Evolutionary conservation across 2,329 filamentous ascomycete species (phyloP).

Genomic region (Lachnellula cervina): DNA sequence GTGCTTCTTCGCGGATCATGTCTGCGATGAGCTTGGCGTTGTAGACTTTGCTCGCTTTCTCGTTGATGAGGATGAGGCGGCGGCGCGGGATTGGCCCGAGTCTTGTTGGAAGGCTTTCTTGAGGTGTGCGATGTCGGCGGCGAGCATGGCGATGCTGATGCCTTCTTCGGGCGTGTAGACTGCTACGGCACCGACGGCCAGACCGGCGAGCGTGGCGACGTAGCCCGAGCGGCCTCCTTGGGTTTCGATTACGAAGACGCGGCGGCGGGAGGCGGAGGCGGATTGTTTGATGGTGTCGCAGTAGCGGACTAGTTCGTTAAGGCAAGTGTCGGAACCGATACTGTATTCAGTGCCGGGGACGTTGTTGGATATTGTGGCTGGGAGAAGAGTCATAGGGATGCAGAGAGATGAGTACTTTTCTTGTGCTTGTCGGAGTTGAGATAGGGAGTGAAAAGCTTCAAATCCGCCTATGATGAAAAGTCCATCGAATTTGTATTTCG

Average conservation of each 20-base stretch:
- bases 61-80: slow-evolving; percentile 93
- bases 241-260: slow-evolving; percentile 97
- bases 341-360: slow-evolving; percentile 97
- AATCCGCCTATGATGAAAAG: slow-evolving; percentile 93
- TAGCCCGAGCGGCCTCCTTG: slow-evolving; percentile 95
- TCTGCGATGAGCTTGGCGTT: slow-evolving; percentile 88
- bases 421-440: slow-evolving; percentile 77
- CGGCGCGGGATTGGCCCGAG: slow-evolving; percentile 81
- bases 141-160: slow-evolving; percentile 88
- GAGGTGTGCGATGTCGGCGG: slow-evolving; percentile 82
- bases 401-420: slow-evolving; percentile 77
- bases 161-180: slow-evolving; percentile 98
- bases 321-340: slow-evolving; percentile 89
- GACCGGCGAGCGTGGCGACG: slow-evolving; percentile 81
- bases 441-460: slow-evolving; percentile 90
- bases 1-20: slow-evolving; percentile 91
- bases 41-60: slow-evolving; percentile 87
- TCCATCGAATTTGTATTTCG: slow-evolving; percentile 82
- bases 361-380: slow-evolving; percentile 98
- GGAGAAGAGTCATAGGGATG: slow-evolving; percentile 86
- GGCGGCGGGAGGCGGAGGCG: slow-evolving; percentile 83
- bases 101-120: slow-evolving; percentile 81
- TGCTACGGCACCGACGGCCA: slow-evolving; percentile 85
- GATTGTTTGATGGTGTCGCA: slow-evolving; percentile 98
- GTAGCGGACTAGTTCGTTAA: slow-evolving; percentile 92